phyloP scores from a whole-genome alignment of 371 early-diverging fungal genomes.

The Actinomortierella ambigua region DNA sequence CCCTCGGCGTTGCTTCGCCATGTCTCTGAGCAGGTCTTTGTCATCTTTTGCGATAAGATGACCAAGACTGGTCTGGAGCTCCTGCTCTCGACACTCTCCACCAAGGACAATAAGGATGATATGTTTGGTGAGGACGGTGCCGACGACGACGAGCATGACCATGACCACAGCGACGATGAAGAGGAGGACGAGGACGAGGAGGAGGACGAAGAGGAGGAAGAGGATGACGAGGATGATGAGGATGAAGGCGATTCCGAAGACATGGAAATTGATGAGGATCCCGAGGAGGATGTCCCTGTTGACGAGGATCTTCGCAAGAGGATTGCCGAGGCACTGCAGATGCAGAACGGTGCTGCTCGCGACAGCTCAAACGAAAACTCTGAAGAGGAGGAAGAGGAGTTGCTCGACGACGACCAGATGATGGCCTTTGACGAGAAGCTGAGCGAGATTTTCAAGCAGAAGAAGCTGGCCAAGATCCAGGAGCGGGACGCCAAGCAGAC shows the following conservation, averaged over 20 bases:
- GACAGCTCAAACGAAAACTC: conserved; percentile 47
- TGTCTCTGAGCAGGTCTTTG: conserved; percentile 84
- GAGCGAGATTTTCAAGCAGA: conserved; percentile 86
- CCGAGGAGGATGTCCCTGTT: conserved; percentile 42
- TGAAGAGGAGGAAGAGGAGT: conserved; percentile 67
- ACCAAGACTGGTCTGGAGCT: conserved; percentile 78
- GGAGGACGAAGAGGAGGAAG: conserved; percentile 23
- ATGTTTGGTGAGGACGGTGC: conserved; percentile 62
- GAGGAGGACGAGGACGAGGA: conserved; percentile 30
- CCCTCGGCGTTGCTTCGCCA: conserved; percentile 78
- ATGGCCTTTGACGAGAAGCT: conserved; percentile 89
- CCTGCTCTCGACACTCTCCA: conserved; percentile 68
- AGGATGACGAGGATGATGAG: conserved; percentile 40
- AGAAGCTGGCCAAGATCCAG: conserved; percentile 72
- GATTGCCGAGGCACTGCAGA: conserved; percentile 67
- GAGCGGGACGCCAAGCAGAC: conserved; percentile 72
- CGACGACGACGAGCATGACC: conserved; percentile 55
- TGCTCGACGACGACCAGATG: conserved; percentile 91
- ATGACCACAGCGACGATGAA: conserved; percentile 51
- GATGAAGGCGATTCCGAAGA: conserved; percentile 48
- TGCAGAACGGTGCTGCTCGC: conserved; percentile 38
- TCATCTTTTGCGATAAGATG: conserved; percentile 74
- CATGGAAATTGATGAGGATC: conserved; percentile 33
- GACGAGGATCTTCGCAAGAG: conserved; percentile 76
- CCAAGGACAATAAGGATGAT: conserved; percentile 56